Percentiles rank a stretch among this genome's conserved stretches.
Conservation (phyloP, 176 grass and related monocot genomes). For the Rhynchospora tenuis region DNA sequence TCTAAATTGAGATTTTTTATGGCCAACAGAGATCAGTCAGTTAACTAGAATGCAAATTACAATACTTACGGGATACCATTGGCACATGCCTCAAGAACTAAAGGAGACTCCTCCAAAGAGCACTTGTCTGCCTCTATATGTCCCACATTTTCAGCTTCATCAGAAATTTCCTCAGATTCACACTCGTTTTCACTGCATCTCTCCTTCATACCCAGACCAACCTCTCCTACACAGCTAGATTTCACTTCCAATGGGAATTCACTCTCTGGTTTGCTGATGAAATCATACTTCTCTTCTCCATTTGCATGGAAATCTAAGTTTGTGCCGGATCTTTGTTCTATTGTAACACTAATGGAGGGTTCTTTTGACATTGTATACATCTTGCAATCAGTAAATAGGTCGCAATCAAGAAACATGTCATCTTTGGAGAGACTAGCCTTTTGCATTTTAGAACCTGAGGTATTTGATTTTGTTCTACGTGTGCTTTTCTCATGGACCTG, state of each 20-base stretch:
- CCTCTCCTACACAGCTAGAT: constrained; percentile 3
- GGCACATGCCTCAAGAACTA: constrained; percentile 8
- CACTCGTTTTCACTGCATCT: constrained; percentile 11
- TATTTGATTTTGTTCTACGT: constrained; percentile 4
- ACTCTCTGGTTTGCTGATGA: constrained; percentile 4
- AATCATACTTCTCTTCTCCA: constrained; percentile 17
- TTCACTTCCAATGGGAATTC: background rate
- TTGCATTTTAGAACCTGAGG: constrained; percentile 8
- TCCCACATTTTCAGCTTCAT: constrained; percentile 3
- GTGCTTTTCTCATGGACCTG: background rate
- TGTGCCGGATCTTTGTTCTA: constrained; percentile 12
- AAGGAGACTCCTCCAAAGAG: background rate
- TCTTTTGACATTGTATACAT: constrained; percentile 10
- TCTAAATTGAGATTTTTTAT: background rate
- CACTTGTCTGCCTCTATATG: constrained; percentile 18
- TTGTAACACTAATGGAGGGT: constrained; percentile 13
- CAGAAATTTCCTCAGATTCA: constrained; percentile 7
- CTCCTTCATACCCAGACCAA: background rate
- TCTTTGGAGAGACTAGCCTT: background rate
- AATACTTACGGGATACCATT: constrained; percentile 22
- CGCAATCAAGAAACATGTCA: background rate
- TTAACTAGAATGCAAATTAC: background rate
- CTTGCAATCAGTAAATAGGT: background rate
- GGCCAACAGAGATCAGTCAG: background rate
- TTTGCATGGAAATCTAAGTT: constrained; percentile 9